Conservation (phyloP, 78 protist genomes). For the Paulinella micropora region DNA sequence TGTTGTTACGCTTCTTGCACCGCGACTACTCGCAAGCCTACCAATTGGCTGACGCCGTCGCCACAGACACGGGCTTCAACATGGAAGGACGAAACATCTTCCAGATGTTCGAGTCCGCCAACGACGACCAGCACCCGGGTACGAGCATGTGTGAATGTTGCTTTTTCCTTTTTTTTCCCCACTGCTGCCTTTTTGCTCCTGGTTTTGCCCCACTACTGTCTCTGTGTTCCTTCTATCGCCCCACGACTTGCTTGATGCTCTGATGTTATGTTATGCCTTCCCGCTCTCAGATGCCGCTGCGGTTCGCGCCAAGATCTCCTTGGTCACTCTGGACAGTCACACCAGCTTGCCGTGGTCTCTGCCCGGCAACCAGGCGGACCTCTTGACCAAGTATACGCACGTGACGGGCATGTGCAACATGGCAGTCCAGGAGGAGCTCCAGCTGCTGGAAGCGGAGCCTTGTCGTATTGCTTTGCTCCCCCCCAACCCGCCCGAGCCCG, state of each 20-base stretch:
- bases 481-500: too few relatives aligned
- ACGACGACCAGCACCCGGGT: conserved; percentile 29
- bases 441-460: too few relatives aligned
- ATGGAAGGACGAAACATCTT: neutral
- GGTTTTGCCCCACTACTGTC: too few relatives aligned
- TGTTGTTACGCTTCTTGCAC: conserved; percentile 23
- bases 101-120: neutral
- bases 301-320: conserved; percentile 32
- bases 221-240: too few relatives aligned
- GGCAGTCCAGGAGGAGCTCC: conserved; percentile 22
- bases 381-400: conserved; percentile 4
- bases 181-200: too few relatives aligned
- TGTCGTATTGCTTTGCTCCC: too few relatives aligned
- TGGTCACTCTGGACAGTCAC: conserved; percentile 10
- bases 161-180: too few relatives aligned
- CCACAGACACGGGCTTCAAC: neutral
- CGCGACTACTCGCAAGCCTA: conserved; percentile 20
- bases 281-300: conserved; percentile 45
- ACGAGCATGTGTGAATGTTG: too few relatives aligned
- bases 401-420: conserved; percentile 38
- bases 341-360: conserved; percentile 7
- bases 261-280: too few relatives aligned
- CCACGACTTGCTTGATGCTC: too few relatives aligned
- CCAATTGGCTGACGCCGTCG: conserved; percentile 15
- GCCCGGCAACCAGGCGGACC: neutral